Evolutionary conservation across 2,329 filamentous ascomycete species (phyloP), one percentile per base, ranked within the genome.

Genomic region (Ascochyta pisi): DNA sequence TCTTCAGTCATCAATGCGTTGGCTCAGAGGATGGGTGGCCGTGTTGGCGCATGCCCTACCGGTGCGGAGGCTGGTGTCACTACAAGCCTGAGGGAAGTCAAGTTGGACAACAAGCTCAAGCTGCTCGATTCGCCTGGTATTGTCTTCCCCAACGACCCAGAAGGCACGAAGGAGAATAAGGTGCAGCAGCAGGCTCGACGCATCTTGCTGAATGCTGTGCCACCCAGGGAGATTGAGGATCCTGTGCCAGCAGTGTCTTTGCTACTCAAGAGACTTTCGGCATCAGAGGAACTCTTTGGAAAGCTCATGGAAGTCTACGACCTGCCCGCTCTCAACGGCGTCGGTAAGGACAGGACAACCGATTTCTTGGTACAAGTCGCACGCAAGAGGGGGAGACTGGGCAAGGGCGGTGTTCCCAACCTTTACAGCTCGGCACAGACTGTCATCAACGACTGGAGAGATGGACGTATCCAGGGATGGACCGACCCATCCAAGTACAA

Each of bases 311-410:
- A 89, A 51, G 85, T 95, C 38, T 99, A 99, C 78, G 87, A 90
- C 70, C 84, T 98, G 34, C 89, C 92, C 7, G 86, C 94, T 1
- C 83, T 98, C 16, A 84, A 96, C 70, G 76, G 76, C 35, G 68
- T 82, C 10, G 83, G 87, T 62, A 89, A 89, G 52, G 92, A 97
- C 73, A 78, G 86, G 53, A 95, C 91, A 6, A 96, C 88, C 15
- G 92, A 97, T 75, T 98, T 98, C 79, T 79, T 99, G 33, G 87
- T 98, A 50, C 94, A 99, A 75, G 94, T 99, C 12, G 95, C 95
- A 5, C 86, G 95, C 69, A 97, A 96, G 82, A 86, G 95, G 58
- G 95, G 95, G 49, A 84, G 95, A 54, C 82, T 99, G 15, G 92
- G 94, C 46, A 89, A 90, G 65, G 93, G 94, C 19, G 95, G 95